Base-by-base conservation (phyloP, 495 filamentous ascomycete genomes). In the Penicillium goetzii region DNA sequence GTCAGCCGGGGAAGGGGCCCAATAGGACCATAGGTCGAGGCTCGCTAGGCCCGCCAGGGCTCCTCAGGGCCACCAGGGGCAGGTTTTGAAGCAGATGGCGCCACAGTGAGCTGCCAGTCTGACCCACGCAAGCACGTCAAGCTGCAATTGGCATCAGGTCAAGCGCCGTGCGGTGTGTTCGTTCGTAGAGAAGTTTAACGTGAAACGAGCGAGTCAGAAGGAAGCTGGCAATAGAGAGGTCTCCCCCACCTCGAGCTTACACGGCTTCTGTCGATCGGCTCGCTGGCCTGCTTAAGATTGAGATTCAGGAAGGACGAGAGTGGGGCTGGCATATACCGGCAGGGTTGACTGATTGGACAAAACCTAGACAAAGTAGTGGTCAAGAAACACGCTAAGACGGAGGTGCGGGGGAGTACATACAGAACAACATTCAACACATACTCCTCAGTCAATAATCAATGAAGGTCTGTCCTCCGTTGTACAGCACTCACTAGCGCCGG, bases 221-320 rank as follows among this genome's bases (percentile, higher is more conserved):
- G 60, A 47, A 43, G 54, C 32, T 51, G 19, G 17, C 38, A 25
- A 8, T 12, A 14, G 21, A 25, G 21, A 47, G 21, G 43, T 47
- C 9, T 55, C 26, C 65, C 60, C 66, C n/a, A 10, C 33, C 21
- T 17, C 4, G 47, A 55, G 61, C 65, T 61, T 68, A 62, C 61
- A 61, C 58, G 58, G 59, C 61, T 25, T 60, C 58, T 64, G 62
- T 56, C 66, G 61, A 64, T 68, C 66, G 25, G 28, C 21, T 17
- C 34, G 49, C 49, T 59, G 40, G 11, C 9, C 36, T 62, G 58
- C 58, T 61, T 68, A 61, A 64, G 54, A 36, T 64, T 62, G 51
- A 62, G 43, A 32, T 51, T 26, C n/a, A 25, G 33, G 52, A 30
- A 32, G 17, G 9, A 53, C 14, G 1, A 36, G 47, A 28, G 47